Percentiles rank a stretch among this genome's conserved stretches.
These are phyloP conservation scores for Rhodotorula mucilaginosa DNA, from an alignment of 1,284 basidiomycete genomes.

Conservation along the genomic window DNA sequence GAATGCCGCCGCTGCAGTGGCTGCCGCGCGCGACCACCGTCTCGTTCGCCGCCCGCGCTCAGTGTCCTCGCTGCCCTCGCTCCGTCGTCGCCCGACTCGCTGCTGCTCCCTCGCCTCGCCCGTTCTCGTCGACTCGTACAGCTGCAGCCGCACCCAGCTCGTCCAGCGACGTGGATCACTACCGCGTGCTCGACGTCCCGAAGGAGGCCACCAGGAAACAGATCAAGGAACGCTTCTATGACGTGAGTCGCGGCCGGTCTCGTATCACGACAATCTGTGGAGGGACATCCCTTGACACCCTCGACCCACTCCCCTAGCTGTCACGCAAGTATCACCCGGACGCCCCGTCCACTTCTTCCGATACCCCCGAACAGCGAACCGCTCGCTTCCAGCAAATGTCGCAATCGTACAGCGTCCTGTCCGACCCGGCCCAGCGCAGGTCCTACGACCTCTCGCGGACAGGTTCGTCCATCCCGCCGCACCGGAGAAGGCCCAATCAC, in stretches of 20 bases:
- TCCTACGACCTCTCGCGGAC: constrained; percentile 30
- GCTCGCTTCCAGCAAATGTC: constrained; percentile 34
- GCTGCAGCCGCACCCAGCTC: background rate
- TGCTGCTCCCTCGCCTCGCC: background rate
- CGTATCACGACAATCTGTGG: background rate
- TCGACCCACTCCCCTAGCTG: constrained; percentile 21
- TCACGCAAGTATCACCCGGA: constrained; percentile 43
- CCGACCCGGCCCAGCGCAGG: constrained; percentile 21
- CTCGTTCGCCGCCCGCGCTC: background rate
- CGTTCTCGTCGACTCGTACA: constrained; percentile 3
- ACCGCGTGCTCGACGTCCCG: constrained; percentile 29
- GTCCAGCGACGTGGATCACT: constrained; percentile 35
- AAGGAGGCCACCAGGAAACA: constrained; percentile 33
- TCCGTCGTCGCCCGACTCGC: background rate
- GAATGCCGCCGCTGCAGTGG: background rate
- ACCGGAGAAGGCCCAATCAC: constrained; percentile 13
- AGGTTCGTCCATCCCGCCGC: constrained; percentile 1
- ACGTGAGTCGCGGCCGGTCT: constrained; percentile 28
- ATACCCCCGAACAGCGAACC: constrained; percentile 34
- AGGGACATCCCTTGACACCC: background rate
- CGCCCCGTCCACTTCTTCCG: constrained; percentile 33
- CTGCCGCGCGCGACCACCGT: too few species aligned
- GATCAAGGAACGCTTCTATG: constrained; percentile 45
- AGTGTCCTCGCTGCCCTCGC: background rate
- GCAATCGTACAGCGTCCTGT: constrained; percentile 34